Base-by-base conservation (phyloP, 164 flowering plant genomes). In the Dillenia turbinata region DNA sequence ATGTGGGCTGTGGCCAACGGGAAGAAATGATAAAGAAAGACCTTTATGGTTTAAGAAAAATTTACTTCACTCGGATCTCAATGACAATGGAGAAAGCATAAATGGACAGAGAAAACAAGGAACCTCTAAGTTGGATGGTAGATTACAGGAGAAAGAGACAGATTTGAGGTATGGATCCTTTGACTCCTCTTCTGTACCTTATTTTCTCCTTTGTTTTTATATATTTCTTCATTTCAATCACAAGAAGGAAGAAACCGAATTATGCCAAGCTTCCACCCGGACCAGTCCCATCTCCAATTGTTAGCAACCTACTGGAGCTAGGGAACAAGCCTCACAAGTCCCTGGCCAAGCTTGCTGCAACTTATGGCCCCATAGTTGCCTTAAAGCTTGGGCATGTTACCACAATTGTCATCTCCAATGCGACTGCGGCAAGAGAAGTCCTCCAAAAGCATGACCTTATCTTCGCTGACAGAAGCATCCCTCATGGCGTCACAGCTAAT, bases 251-350 rank as follows among this genome's bases (percentile, higher is more conserved):
- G 40, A 33, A 33, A 33, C 40, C 40, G 5, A 6, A 33, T 5
- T 33, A 33, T 1, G 19, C 12, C n/a, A 62, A 51, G 51, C 69
- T 64, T 19, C 81, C 78, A n/a, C 79, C 79, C 8, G 82, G 81
- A 1, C 82, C 82, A 2, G 8, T 17, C 9, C 70, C 73, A 7
- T 26, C 65, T 9, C 80, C 83, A 9, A 46, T 79, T 16, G 16
- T 79, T 9, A 77, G 83, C 6, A 76, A 60, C 70, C 76, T 79
- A 33, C 47, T 63, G 40, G 49, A 61, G 8, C 68, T 79, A 9
- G 80, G 78, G 0, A 45, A 52, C 56, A 64, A 57, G 24, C 83
- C 80, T n/a, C 71, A 76, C 64, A 60, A 63, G 24, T 68, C 79
- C 44, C 61, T 79, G 5, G 56, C 73, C 58, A 12, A 59, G 16